Percentiles rank a stretch among this genome's conserved stretches.
phyloP scores from a whole-genome alignment of 495 filamentous ascomycete genomes.

The Penicillium atrosanguineum region DNA sequence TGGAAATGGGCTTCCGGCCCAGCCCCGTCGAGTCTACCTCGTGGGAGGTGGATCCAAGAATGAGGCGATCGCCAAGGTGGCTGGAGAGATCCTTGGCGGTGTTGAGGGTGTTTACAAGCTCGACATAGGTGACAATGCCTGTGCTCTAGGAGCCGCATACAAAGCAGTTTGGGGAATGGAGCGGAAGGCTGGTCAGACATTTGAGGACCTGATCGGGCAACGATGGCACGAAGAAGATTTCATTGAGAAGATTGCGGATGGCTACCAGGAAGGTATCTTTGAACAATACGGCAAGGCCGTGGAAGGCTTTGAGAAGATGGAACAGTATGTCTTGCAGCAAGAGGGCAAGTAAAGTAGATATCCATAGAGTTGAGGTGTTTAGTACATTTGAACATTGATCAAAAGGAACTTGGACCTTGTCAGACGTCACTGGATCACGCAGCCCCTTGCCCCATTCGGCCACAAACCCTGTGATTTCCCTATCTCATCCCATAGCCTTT shows the following conservation, averaged over 20 bases:
- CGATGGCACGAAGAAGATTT: conserved; percentile 85
- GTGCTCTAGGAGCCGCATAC: conserved; percentile 92
- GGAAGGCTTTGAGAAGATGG: conserved; percentile 77
- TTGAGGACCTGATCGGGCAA: conserved; percentile 78
- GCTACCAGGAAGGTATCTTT: conserved; percentile 72
- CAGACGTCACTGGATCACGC: conserved; percentile 7
- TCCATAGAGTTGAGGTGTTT: neutral
- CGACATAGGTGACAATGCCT: conserved; percentile 94
- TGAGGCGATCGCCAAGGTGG: conserved; percentile 74
- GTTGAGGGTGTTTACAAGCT: conserved; percentile 86
- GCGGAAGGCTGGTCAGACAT: conserved; percentile 63
- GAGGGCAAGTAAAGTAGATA: conserved; percentile 1
- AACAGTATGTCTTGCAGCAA: conserved; percentile 58
- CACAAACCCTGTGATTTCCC: conserved; percentile 1
- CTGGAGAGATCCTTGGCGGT: conserved; percentile 85
- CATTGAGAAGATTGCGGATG: conserved; percentile 75
- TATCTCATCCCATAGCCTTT: neutral
- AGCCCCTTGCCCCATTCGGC: conserved; percentile 15
- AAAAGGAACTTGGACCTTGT: neutral
- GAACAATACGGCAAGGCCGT: conserved; percentile 73
- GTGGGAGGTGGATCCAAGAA: conserved; percentile 90
- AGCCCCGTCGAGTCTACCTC: conserved; percentile 87
- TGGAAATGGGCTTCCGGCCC: conserved; percentile 60
- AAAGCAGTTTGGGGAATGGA: conserved; percentile 93
- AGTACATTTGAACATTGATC: neutral